Conservation (phyloP, 2,329 filamentous ascomycete genomes). For the Apiospora kogelbergensis region DNA sequence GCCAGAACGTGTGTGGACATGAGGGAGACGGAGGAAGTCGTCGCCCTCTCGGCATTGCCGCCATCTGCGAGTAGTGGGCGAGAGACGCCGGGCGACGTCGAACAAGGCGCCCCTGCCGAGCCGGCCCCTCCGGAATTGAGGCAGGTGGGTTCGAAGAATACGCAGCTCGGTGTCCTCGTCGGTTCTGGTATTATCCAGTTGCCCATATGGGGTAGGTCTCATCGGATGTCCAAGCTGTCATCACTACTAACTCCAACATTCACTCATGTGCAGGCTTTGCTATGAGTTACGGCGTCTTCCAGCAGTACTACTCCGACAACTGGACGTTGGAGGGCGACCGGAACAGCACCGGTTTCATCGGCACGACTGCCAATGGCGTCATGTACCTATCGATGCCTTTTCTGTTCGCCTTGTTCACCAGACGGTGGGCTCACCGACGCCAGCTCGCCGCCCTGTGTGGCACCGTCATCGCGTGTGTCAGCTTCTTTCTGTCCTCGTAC, state of each 20-base stretch:
- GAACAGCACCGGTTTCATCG: not conserved
- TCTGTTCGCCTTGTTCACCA: not conserved
- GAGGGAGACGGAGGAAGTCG: not conserved
- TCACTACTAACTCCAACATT: not conserved
- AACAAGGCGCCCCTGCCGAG: not conserved
- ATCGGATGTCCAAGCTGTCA: not conserved
- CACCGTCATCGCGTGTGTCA: slow-evolving; percentile 13
- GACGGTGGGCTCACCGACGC: not conserved
- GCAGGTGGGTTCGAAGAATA: not conserved
- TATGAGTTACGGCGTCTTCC: slow-evolving; percentile 1
- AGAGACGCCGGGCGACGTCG: not conserved
- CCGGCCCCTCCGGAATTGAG: not conserved
- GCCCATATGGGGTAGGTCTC: not conserved
- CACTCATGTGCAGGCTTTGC: not conserved
- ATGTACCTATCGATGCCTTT: slow-evolving; percentile 51
- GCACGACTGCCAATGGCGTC: slow-evolving; percentile 48
- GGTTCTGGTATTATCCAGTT: not conserved
- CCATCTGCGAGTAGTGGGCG: not conserved
- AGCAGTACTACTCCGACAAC: not conserved
- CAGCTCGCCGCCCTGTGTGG: slow-evolving; percentile 30
- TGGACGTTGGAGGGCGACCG: not conserved
- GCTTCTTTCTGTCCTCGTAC: slow-evolving; percentile 15
- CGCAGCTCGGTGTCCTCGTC: not conserved
- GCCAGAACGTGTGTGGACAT: not conserved
- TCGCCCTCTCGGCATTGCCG: not conserved